Evolutionary conservation across 2,329 filamentous ascomycete genomes (phyloP).

Genomic region (Samsoniella hepiali): DNA sequence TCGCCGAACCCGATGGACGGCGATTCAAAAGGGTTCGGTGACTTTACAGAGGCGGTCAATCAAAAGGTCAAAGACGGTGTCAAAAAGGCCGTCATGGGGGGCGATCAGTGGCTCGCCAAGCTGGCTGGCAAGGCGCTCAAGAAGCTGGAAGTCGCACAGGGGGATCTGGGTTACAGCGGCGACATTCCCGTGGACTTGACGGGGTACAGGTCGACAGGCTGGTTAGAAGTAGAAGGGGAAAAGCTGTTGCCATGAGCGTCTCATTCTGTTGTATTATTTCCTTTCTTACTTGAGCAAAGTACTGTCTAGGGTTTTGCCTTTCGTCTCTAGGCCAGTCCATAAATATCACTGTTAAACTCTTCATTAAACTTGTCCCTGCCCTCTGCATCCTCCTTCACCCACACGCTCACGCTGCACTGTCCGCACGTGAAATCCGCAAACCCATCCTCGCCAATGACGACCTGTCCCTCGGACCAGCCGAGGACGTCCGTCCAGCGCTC

Average conservation of each 20-base stretch:
- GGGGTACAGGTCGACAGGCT: not conserved
- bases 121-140: conserved; percentile 3
- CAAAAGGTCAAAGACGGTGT: not conserved
- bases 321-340: not conserved
- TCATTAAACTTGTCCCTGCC: conserved; percentile 43
- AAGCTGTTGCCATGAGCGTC: not conserved
- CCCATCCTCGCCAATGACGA: conserved; percentile 58
- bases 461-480: conserved; percentile 51
- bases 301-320: not conserved
- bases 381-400: conserved; percentile 53
- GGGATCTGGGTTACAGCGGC: not conserved
- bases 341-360: conserved; percentile 28
- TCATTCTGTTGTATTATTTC: not conserved
- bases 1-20: not conserved
- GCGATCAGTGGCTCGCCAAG: conserved; percentile 12
- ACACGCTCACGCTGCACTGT: conserved; percentile 55
- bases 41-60: not conserved
- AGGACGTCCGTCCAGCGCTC: conserved; percentile 64
- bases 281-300: not conserved
- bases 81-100: conserved; percentile 7
- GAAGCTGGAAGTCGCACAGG: not conserved
- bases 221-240: not conserved
- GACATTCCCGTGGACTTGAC: not conserved
- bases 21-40: not conserved
- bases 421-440: conserved; percentile 57